Evolutionary conservation across 2,329 filamentous ascomycete species (phyloP), one percentile per base, ranked within the genome.

Genomic region (Phaeosphaeria sp.): DNA sequence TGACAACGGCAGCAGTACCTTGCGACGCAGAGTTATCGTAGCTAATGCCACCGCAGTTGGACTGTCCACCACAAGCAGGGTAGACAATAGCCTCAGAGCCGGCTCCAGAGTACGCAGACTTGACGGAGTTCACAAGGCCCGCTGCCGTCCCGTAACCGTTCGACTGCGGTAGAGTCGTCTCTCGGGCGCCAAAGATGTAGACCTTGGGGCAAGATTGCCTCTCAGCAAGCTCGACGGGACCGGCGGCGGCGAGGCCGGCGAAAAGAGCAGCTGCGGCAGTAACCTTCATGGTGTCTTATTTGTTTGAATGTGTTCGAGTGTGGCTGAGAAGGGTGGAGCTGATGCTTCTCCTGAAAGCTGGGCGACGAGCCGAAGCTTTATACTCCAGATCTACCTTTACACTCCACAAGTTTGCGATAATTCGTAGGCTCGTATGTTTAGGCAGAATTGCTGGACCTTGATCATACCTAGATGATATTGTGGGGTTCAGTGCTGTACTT

Each of bases 61-160:
- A 67, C 64, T 86, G 82, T 5, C 87, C 87, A 55, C 88, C 88
- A 43, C 86, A 89, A 1, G 88, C 88, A 39, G 89, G 79, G 63
- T 81, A 81, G 17, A 68, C 67, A 53, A 81, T 80, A 13, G 78
- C 78, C 53, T 80, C 78, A 1, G 79, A 66, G 24, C 77, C 78
- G 11, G 78, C 57, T 18, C 78, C 78, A 4, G 78, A 64, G 63
- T 76, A 78, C 2, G 79, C 76, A n/a, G 70, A 60, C 45, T 77
- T 66, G 57, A 80, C 77, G 25, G 69, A 64, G 69, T 79, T 78
- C 54, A 80, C 77, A 24, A 81, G 75, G 2, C 74, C 74, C 42
- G 69, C 68, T 22, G 75, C 72, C 27, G 77, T 79, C 11, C 79
- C 79, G 51, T 77, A 80, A 17, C 78, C 78, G 27, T 67, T 67